A percentile compares a stretch with the other conserved stretches of the same genome.
These are phyloP conservation scores for Talaromyces sp. DNA, from an alignment of 2,329 filamentous ascomycete species.

Conservation along the genomic window DNA sequence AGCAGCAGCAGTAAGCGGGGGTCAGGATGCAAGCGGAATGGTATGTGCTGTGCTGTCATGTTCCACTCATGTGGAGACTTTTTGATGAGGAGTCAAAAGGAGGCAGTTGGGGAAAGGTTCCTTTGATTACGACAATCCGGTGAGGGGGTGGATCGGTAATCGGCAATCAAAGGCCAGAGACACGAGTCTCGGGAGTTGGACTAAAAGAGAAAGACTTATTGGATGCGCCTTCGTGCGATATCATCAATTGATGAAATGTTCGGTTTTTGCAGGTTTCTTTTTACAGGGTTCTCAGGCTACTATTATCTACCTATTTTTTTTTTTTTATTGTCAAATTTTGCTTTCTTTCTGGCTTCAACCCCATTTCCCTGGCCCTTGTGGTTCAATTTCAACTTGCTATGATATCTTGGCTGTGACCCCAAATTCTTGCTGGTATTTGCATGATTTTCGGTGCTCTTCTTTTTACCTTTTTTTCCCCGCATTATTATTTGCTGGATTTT, in stretches of 20 bases:
- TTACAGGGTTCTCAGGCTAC: not conserved
- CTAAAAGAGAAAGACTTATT: constrained; percentile 3
- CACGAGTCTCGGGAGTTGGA: constrained; percentile 1
- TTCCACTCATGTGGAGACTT: not conserved
- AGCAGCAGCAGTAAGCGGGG: constrained; percentile 28
- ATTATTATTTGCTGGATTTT: not conserved
- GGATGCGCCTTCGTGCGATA: not conserved
- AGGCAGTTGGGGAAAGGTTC: not conserved
- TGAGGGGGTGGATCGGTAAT: not conserved
- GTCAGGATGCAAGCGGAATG: not conserved
- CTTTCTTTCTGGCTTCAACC: not conserved
- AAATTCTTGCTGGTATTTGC: no score
- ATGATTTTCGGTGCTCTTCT: no score
- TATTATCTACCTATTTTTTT: not conserved
- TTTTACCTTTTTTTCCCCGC: not conserved
- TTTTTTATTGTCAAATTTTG: not conserved
- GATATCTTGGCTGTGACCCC: not conserved
- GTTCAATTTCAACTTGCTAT: not conserved
- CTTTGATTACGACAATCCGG: not conserved
- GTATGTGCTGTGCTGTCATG: not conserved
- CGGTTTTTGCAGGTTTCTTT: not conserved
- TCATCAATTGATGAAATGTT: constrained; percentile 4
- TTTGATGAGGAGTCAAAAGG: not conserved
- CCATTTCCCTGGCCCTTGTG: not conserved
- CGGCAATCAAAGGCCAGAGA: not conserved